Conservation (phyloP, 192 early-diverging fungal genomes). For the Backusella westeae region DNA sequence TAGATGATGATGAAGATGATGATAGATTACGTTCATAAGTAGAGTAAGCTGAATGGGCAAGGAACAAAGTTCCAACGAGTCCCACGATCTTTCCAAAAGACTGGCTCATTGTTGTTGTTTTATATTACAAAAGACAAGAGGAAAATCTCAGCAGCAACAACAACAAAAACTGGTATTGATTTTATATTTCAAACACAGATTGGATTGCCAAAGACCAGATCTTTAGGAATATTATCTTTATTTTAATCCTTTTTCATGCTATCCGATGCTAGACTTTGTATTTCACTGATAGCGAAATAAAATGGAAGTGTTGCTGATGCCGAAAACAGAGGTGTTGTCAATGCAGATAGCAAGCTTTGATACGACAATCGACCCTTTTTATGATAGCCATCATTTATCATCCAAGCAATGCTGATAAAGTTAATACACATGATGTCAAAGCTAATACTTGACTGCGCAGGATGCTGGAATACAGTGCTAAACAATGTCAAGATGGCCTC, state of each 20-base stretch:
- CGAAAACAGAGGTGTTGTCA: slow-evolving; percentile 13
- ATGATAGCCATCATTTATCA: slow-evolving; percentile 8
- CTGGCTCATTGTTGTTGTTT: not conserved
- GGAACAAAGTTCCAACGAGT: slow-evolving; percentile 40
- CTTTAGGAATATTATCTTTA: not conserved
- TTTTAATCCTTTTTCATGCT: not conserved
- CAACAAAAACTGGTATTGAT: not conserved
- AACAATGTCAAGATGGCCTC: not conserved
- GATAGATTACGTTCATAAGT: slow-evolving; percentile 50
- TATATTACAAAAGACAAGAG: not conserved
- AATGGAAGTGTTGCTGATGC: slow-evolving; percentile 27
- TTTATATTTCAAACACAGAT: no score
- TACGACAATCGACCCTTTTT: not conserved
- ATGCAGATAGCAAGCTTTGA: not conserved
- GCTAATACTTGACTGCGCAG: slow-evolving; percentile 34
- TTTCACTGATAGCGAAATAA: slow-evolving; percentile 25
- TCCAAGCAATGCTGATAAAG: slow-evolving; percentile 17
- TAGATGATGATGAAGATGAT: not conserved
- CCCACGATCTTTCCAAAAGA: slow-evolving; percentile 15
- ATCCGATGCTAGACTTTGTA: not conserved
- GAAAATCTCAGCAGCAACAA: not conserved
- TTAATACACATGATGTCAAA: slow-evolving; percentile 26
- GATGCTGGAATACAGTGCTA: slow-evolving; percentile 14
- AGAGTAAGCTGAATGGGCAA: slow-evolving; percentile 52
- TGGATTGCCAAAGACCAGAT: no score